Base-by-base conservation (phyloP, 306 rosid genomes). In the Rosa multiflora region DNA sequence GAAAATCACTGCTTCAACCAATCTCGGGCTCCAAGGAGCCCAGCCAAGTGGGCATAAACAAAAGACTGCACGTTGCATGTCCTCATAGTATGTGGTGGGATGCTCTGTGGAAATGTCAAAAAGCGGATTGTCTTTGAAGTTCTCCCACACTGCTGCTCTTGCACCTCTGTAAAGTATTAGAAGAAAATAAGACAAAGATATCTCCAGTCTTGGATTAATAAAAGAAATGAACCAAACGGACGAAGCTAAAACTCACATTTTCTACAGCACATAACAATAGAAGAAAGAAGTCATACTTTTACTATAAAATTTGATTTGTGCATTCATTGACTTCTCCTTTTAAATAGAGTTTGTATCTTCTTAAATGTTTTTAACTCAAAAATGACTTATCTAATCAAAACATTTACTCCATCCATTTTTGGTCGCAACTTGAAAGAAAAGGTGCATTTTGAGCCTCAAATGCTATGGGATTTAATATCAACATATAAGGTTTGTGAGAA, bases 1-100 rank as follows among this genome's bases (percentile, higher is more conserved):
- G 37, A 95, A 95, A 80, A 95, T 83, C 81, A 95, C 99, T 6
- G 99, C 99, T 82, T 95, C 99, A 10, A 95, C 99, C 86, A 95
- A 71, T 74, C 99, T 87, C 1, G 99, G 99, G 76, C 99, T 95
- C 99, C 99, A 95, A 5, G 99, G 99, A 53, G 99, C 99, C 99
- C 99, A 95, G 17, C 99, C 99, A 47, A 95, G 99, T 13, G 99
- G 99, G 77, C 99, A 95, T 72, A 95, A 82, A 83, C 99, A 95
- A 74, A 95, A 95, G 39, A 95, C 92, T 0, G 97, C 99, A 47
- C 99, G 88, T 80, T 92, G 97, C 99, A 95, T 92, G 90, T 92
- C 99, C 83, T 95, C 99, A 14, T 95, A 95, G 82, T 95, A 95
- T 26, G 99, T 95, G 37, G 92, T 86, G 37, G 99, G 99, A 79